A percentile compares a stretch with the other conserved stretches of the same genome.
Conservation (phyloP, 208 protist species). For the Trichomonas tenax region DNA sequence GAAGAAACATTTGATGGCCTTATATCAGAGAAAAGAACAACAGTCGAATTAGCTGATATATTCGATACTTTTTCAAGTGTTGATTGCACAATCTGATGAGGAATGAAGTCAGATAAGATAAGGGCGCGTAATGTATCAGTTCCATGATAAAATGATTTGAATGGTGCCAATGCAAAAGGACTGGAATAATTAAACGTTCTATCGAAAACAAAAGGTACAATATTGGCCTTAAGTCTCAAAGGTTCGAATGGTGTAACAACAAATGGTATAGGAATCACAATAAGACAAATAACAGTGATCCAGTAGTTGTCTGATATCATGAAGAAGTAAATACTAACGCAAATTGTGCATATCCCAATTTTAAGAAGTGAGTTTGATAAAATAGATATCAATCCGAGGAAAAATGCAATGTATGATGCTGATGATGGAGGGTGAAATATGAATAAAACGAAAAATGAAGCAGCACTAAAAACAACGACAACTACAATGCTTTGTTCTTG, state of each 20-base stretch:
- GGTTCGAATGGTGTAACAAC: neutral
- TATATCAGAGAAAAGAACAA: neutral
- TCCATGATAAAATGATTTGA: neutral
- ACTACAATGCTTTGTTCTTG: neutral
- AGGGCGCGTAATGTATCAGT: neutral
- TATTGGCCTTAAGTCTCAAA: neutral
- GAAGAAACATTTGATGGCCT: too few species aligned
- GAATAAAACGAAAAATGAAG: neutral
- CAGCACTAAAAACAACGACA: neutral
- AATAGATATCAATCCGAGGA: neutral
- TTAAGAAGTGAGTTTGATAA: neutral
- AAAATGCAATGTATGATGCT: neutral
- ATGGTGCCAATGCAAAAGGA: neutral
- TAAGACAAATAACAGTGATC: neutral
- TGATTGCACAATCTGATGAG: neutral
- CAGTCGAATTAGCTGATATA: neutral
- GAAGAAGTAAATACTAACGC: neutral
- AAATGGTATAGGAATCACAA: neutral
- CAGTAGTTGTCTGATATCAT: neutral
- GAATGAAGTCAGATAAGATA: neutral
- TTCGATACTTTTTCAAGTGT: neutral
- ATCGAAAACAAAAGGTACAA: neutral
- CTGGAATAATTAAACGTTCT: neutral
- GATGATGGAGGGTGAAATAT: neutral
- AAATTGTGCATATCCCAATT: neutral